Conservation (phyloP, 2,329 filamentous ascomycete genomes). For the Fusarium chaquense region DNA sequence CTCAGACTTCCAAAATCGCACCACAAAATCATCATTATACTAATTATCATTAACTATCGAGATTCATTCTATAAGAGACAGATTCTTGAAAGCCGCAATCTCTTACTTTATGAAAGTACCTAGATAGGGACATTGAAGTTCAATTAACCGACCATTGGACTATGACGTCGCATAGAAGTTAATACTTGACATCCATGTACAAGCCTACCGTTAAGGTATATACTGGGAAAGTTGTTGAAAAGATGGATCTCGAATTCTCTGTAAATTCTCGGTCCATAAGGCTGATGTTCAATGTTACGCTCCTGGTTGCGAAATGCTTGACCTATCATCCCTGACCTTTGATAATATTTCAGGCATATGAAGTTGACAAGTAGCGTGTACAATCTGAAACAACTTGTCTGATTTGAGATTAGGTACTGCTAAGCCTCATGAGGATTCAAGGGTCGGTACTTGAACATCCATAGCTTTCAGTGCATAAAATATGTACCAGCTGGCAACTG, state of each 20-base stretch:
- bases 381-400: conserved; percentile 33
- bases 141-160: background rate
- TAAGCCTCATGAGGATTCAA: conserved; percentile 17
- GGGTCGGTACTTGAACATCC: conserved; percentile 24
- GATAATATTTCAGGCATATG: conserved; percentile 7
- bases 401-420: conserved; percentile 30
- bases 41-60: background rate
- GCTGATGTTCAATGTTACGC: conserved; percentile 16
- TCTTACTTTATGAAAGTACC: background rate
- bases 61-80: background rate
- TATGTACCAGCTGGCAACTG: conserved; percentile 18
- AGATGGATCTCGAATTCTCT: background rate
- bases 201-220: too few relatives aligned
- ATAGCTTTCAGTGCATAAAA: background rate
- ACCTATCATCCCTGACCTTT: conserved; percentile 12
- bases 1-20: too few relatives aligned
- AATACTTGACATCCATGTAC: background rate
- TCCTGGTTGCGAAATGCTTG: conserved; percentile 13
- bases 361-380: conserved; percentile 38
- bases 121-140: background rate
- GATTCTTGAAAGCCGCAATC: background rate
- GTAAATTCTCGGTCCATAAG: conserved; percentile 7
- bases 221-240: background rate
- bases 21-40: too few relatives aligned
- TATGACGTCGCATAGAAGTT: conserved; percentile 20